These are phyloP conservation scores for Solanum sparsipilum DNA, from an alignment of 257 asterid genomes.

Conservation along the genomic window DNA sequence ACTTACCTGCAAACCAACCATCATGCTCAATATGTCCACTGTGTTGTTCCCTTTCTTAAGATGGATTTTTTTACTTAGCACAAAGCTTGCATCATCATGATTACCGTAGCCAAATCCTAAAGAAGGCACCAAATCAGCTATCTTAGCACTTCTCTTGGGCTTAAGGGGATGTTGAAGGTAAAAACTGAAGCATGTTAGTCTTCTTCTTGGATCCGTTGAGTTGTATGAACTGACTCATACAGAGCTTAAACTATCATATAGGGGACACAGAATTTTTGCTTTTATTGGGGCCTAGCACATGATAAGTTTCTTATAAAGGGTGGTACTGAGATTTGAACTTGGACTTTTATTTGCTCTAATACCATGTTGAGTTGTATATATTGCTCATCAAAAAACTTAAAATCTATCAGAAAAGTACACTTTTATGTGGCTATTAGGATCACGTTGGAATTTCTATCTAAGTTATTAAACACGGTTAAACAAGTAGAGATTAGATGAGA, in stretches of 20 bases:
- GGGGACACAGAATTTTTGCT: too few relatives aligned
- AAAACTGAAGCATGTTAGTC: neutral
- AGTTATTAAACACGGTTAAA: neutral
- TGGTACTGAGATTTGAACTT: too few relatives aligned
- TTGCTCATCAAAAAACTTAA: neutral
- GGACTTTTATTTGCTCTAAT: too few relatives aligned
- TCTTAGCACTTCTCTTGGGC: neutral
- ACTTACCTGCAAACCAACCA: slow-evolving; percentile 66
- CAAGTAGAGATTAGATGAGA: neutral
- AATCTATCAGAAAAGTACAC: neutral
- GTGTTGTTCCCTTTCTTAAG: slow-evolving; percentile 48
- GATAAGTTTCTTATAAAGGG: too few relatives aligned
- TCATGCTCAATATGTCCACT: slow-evolving; percentile 59
- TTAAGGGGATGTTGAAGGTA: neutral
- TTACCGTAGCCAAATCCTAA: slow-evolving; percentile 58
- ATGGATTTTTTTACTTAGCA: slow-evolving; percentile 21
- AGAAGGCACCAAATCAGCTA: neutral
- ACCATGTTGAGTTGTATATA: too few relatives aligned
- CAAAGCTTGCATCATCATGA: slow-evolving; percentile 58
- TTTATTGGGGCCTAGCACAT: too few relatives aligned
- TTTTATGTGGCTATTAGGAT: neutral
- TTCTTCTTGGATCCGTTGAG: neutral
- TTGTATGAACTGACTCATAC: neutral
- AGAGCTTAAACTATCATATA: neutral
- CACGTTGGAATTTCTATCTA: neutral